Evolutionary conservation across 2,329 filamentous ascomycete species (phyloP), one percentile per base, ranked within the genome.

Genomic region (Penicillium sp.): DNA sequence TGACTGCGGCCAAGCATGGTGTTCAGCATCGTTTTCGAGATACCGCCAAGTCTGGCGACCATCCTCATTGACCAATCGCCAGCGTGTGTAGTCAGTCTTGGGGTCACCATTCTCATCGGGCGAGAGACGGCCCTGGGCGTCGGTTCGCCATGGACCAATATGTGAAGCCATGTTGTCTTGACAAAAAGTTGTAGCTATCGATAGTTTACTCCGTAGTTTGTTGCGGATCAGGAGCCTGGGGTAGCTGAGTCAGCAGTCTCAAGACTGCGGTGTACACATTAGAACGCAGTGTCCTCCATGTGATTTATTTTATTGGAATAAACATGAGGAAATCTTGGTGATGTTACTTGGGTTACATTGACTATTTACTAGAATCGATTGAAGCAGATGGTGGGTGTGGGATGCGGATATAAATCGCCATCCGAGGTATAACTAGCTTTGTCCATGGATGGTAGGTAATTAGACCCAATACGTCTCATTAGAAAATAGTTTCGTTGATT

Each of bases 41-140:
- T 97, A 98, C 63, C 93, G 88, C 93, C 93, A 98, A 44, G 89
- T 95, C 62, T 96, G 90, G 47, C 88, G 80, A 42, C 93, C 92
- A 44, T 82, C 80, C 52, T 95, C 88, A 64, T 95, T 86, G 53
- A 83, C 80, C 66, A 97, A 73, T 54, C 93, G 82, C 93, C 93
- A 98, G 70, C 87, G 79, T 6, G 82, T 80, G 57, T 82, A 81
- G 70, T 98, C 92, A 4, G 90, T 96, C 64, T 80, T 82, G 33
- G 66, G 52, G 48, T 73, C 69, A 42, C 67, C 66, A 50, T 68
- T 66, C 15, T 52, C 56, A 49, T 71, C 68, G 9, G 56, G 47
- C 7, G 58, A 57, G 24, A 72, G 55, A 48, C 68, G 66, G 47
- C 68, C 68, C 50, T 70, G 65, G 24, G 67, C 60, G 15, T 56